phyloP scores from a whole-genome alignment of 805 yeast species.

The Zygoascus ofunaensis region DNA sequence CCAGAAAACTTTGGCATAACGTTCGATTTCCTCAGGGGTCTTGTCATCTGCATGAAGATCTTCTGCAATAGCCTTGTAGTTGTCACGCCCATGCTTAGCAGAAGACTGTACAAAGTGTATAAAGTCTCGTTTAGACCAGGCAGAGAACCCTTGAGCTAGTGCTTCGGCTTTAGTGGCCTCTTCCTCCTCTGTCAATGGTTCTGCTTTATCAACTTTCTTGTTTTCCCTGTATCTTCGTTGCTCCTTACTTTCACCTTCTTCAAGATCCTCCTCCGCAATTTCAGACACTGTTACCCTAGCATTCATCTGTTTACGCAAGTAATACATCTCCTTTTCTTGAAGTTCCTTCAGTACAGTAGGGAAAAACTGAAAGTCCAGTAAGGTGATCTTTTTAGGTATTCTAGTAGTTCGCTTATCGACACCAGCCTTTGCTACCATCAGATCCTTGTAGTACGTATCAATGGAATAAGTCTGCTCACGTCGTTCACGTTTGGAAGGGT shows the following conservation, averaged over 20 bases:
- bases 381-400: constrained; percentile 72
- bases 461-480: constrained; percentile 61
- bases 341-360: constrained; percentile 63
- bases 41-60: constrained; percentile 69
- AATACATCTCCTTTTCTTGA: constrained; percentile 72
- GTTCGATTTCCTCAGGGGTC: constrained; percentile 64
- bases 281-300: constrained; percentile 50
- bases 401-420: constrained; percentile 47
- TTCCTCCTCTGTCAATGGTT: constrained; percentile 69
- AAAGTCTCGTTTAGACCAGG: constrained; percentile 84
- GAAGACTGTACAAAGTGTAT: constrained; percentile 64
- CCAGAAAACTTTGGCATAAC: constrained; percentile 78
- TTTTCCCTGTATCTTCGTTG: constrained; percentile 41
- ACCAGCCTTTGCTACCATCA: constrained; percentile 51
- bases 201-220: constrained; percentile 60
- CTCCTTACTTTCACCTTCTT: constrained; percentile 38
- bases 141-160: constrained; percentile 56
- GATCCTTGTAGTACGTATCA: constrained; percentile 77
- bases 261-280: constrained; percentile 32
- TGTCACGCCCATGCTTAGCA: constrained; percentile 72
- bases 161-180: constrained; percentile 57
- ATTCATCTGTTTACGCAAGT: constrained; percentile 59
- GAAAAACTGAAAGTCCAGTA: constrained; percentile 84
- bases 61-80: constrained; percentile 54
- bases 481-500: constrained; percentile 58